A percentile compares a stretch with the other conserved stretches of the same genome.
Evolutionary conservation across 177 flowering plant species (phyloP).

Genomic region (Vitis hybrid): DNA sequence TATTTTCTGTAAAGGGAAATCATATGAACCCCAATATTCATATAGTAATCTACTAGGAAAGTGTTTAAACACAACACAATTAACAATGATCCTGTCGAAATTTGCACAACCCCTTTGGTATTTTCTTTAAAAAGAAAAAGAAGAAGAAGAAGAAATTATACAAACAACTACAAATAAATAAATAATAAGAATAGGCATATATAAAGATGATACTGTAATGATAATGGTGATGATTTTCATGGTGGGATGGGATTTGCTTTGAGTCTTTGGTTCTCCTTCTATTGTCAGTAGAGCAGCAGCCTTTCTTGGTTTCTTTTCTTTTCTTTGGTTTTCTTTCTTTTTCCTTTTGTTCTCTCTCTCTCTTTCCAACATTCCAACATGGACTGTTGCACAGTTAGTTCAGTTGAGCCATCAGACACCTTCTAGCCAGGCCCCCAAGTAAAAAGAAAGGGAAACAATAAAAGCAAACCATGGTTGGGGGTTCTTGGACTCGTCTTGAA

Average conservation of each 20-base stretch:
- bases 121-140: conserved; percentile 9
- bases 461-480: conserved; percentile 17
- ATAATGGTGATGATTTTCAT: conserved; percentile 55
- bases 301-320: conserved; percentile 18
- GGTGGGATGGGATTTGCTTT: conserved; percentile 25
- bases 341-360: conserved; percentile 14
- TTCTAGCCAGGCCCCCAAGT: conserved; percentile 8
- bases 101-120: conserved; percentile 29
- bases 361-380: conserved; percentile 28
- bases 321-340: conserved; percentile 9
- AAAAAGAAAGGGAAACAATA: conserved; percentile 11
- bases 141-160: conserved; percentile 22
- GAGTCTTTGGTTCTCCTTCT: conserved; percentile 31
- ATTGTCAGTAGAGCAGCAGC: conserved; percentile 35
- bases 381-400: conserved; percentile 43
- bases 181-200: conserved; percentile 24
- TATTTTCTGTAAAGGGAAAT: conserved; percentile 15
- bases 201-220: conserved; percentile 42
- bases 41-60: not conserved
- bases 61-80: conserved; percentile 14
- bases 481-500: conserved; percentile 25
- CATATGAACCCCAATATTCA: conserved; percentile 2
- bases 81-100: conserved; percentile 17
- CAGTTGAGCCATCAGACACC: conserved; percentile 30
- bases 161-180: conserved; percentile 29